Base-by-base conservation (phyloP, 2,329 filamentous ascomycete species). In the Ascochyta fabae region DNA sequence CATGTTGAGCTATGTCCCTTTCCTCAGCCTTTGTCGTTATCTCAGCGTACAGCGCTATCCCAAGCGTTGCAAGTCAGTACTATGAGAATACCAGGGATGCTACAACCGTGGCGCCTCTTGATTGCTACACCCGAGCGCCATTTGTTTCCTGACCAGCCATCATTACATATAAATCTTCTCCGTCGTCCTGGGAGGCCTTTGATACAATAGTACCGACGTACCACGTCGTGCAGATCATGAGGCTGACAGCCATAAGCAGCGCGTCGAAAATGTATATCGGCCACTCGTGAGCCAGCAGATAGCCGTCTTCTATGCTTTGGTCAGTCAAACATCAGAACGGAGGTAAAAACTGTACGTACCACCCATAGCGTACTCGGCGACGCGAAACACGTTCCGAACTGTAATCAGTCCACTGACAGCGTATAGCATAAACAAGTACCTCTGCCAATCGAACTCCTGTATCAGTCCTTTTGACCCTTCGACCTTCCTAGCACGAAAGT, bases 251-350 rank as follows among this genome's bases (percentile, higher is more conserved):
- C 80, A 82, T 81, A 1, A 80, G 78, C 12, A 80, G 52, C 1
- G 75, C 74, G 58, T 84, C 81, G 16, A 83, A 78, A 3, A 79
- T 76, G 66, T 80, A 83, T 44, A 83, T 77, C 3, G 79, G 73
- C 77, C 81, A 83, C 60, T 84, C 81, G 19, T 79, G 75, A 2
- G 63, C 73, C 53, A 81, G 80, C 0, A 78, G 70, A 60, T 83
- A 83, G 2, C 80, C 77, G 3, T 79, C 69, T 40, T 59, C 34
- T 42, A 19, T 51, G 42, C 15, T 16, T 16, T 35, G 15, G 33
- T 16, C 15, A 35, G 33, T 16, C 15, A 16, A 16, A 16, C 6
- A 16, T n/a, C 15, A 7, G 6, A 9, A 31, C 4, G 5, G 12
- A 15, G 10, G 6, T 5, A 35, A 16, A 2, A n/a, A n/a, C 5